Evolutionary conservation across 2,329 filamentous ascomycete species (phyloP).

Genomic region (Diaporthe citriasiana): DNA sequence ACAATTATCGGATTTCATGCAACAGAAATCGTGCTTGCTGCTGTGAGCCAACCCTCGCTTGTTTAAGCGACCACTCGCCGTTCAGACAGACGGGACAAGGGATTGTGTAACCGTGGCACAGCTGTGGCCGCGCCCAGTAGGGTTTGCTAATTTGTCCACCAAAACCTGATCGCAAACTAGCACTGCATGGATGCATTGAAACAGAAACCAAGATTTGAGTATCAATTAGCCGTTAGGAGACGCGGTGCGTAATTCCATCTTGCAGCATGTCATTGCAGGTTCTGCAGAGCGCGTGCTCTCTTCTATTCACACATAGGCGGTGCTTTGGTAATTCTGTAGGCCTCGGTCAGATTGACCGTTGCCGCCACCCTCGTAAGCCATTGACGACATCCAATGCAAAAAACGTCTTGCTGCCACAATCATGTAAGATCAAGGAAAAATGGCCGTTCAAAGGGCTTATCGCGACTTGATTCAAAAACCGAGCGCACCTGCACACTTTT

Average conservation of each 20-base stretch:
- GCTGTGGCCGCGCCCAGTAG: conserved; percentile 13
- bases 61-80: conserved; percentile 17
- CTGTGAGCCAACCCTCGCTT: conserved; percentile 26
- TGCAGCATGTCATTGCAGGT: background rate
- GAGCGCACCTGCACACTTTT: background rate
- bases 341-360: too few species aligned
- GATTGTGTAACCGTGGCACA: conserved; percentile 5
- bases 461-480: background rate
- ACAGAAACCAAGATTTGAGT: background rate
- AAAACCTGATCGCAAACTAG: conserved; percentile 23
- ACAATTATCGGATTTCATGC: conserved; percentile 9
- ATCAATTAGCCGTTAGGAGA: background rate
- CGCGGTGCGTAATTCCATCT: background rate
- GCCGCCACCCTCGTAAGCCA: background rate
- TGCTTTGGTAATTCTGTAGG: background rate
- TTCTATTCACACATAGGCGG: background rate
- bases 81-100: background rate
- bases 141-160: background rate
- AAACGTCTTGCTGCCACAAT: background rate
- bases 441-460: background rate
- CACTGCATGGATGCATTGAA: conserved; percentile 25
- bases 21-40: conserved; percentile 2
- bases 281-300: background rate
- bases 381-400: too few species aligned
- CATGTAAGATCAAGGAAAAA: background rate